Percentiles rank a stretch among this genome's conserved stretches.
These are phyloP conservation scores for Leishmania lainsoni DNA, from an alignment of 208 protist species.

Conservation along the genomic window DNA sequence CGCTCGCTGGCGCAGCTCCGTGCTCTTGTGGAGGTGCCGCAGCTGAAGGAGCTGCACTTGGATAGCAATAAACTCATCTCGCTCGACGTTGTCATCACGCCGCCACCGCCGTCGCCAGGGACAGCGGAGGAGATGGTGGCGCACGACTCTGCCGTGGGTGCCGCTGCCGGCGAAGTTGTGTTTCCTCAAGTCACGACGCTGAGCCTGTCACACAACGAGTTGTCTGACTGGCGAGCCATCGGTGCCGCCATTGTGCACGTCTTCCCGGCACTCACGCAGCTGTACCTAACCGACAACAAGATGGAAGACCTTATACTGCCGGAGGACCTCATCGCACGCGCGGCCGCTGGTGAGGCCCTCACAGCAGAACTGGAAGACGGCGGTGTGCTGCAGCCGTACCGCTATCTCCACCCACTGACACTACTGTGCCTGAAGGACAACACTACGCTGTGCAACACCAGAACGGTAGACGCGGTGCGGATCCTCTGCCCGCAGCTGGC, in stretches of 20 bases:
- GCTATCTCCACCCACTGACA: conserved; percentile 52
- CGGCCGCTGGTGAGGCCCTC: not conserved
- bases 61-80: conserved; percentile 63
- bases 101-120: not conserved
- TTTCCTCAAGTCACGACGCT: conserved; percentile 70
- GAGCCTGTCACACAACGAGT: conserved; percentile 76
- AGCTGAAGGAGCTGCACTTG: conserved; percentile 79
- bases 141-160: not conserved
- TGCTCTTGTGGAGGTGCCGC: conserved; percentile 48
- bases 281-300: conserved; percentile 77
- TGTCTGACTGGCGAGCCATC: conserved; percentile 67
- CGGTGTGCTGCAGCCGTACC: conserved; percentile 23
- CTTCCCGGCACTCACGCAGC: conserved; percentile 63
- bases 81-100: conserved; percentile 32
- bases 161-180: conserved; percentile 7
- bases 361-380: conserved; percentile 10
- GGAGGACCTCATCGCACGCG: conserved; percentile 18
- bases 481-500: conserved; percentile 56
- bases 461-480: conserved; percentile 70
- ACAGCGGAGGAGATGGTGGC: not conserved
- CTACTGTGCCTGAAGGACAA: conserved; percentile 85
- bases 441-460: conserved; percentile 39
- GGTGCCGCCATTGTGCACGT: conserved; percentile 34
- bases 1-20: conserved; percentile 57
- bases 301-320: conserved; percentile 51